Evolutionary conservation across 2,329 filamentous ascomycete species (phyloP).

Genomic region (Paraphoma chrysanthemicola): DNA sequence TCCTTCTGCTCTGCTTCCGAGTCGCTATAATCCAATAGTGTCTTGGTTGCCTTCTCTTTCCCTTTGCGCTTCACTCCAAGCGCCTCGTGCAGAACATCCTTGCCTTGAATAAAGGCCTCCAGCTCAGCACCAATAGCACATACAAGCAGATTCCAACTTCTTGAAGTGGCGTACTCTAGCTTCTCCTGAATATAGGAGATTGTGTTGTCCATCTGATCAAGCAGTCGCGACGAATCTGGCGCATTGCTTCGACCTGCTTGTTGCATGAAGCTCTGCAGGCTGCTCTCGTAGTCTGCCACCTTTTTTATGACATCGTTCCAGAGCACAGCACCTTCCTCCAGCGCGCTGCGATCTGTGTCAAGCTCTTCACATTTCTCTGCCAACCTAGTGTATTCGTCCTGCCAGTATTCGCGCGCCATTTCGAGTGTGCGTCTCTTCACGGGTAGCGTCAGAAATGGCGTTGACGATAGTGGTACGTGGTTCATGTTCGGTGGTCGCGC

Average conservation of each 20-base stretch:
- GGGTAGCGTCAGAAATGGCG: constrained; percentile 66
- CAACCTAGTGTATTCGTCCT: constrained; percentile 65
- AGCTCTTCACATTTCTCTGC: constrained; percentile 63
- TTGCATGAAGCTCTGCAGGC: constrained; percentile 64
- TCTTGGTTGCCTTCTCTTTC: constrained; percentile 33
- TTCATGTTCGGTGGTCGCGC: constrained; percentile 58
- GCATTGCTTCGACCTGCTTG: constrained; percentile 21
- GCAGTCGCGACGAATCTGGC: constrained; percentile 22
- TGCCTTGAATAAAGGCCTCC: constrained; percentile 69
- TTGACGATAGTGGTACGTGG: constrained; percentile 33
- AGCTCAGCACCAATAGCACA: constrained; percentile 78
- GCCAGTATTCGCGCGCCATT: constrained; percentile 76
- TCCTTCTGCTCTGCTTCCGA: constrained; percentile 24
- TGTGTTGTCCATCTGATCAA: constrained; percentile 62
- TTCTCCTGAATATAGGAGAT: constrained; percentile 63
- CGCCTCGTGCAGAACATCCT: constrained; percentile 59
- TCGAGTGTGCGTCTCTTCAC: constrained; percentile 70
- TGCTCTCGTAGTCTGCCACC: constrained; percentile 70
- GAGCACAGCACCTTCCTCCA: constrained; percentile 70
- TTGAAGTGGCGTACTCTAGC: constrained; percentile 63
- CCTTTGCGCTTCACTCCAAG: constrained; percentile 38
- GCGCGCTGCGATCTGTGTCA: constrained; percentile 67
- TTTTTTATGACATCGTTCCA: constrained; percentile 70
- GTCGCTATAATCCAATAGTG: constrained; percentile 26
- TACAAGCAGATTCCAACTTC: constrained; percentile 76